phyloP scores from a whole-genome alignment of 2,329 filamentous ascomycete species.

The Colletotrichum chlorophyti region DNA sequence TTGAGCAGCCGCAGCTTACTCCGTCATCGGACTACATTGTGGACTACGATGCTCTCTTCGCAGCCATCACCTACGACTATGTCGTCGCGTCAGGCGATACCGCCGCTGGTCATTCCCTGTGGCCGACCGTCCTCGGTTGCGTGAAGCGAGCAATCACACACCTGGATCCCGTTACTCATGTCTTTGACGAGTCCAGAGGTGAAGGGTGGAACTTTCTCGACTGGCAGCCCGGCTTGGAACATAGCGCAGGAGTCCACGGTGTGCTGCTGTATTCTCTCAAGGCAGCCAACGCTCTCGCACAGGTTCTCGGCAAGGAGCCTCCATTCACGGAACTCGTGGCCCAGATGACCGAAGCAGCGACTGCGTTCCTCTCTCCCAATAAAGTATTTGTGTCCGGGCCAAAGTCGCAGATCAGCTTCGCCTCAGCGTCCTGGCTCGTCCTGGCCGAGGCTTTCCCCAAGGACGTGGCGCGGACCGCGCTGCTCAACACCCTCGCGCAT shows the following conservation, averaged over 20 bases:
- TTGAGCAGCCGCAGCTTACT: constrained; percentile 39
- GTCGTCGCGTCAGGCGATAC: constrained; percentile 38
- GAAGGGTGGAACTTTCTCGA: constrained; percentile 41
- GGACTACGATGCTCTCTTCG: constrained; percentile 44
- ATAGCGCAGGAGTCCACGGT: constrained; percentile 38
- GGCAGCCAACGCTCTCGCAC: constrained; percentile 35
- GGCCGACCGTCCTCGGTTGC: constrained; percentile 39
- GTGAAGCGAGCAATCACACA: constrained; percentile 35
- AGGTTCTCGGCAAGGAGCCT: constrained; percentile 31
- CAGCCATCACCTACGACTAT: constrained; percentile 40
- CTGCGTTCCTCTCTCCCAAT: constrained; percentile 29
- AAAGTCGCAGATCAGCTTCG: constrained; percentile 36
- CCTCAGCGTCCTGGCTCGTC: constrained; percentile 40
- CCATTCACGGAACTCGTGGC: constrained; percentile 32
- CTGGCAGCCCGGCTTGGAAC: constrained; percentile 37
- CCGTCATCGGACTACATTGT: constrained; percentile 43
- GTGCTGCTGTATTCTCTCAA: constrained; percentile 38
- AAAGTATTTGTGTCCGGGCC: constrained; percentile 37
- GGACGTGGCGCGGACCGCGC: constrained; percentile 29
- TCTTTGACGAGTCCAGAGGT: constrained; percentile 29
- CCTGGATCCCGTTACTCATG: constrained; percentile 31
- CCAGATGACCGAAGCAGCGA: constrained; percentile 32
- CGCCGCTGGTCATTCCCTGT: constrained; percentile 36
- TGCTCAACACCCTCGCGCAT: constrained; percentile 34
- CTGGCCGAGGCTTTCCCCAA: constrained; percentile 34